Evolutionary conservation across 768 basidiomycete species (phyloP), one percentile per base, ranked within the genome.

Genomic region (Calocera cornea): DNA sequence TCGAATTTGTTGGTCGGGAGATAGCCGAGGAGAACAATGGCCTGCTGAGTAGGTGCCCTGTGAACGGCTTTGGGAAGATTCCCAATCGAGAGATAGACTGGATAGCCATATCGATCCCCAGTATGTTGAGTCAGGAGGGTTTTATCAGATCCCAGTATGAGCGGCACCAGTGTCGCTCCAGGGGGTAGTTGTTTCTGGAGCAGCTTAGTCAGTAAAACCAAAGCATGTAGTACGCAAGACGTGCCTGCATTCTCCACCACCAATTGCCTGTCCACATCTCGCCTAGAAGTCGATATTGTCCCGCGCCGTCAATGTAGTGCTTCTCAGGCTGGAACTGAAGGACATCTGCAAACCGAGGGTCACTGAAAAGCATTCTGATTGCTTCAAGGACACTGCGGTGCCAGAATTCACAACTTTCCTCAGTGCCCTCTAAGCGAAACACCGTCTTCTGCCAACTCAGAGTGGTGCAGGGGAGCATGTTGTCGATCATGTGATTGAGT

Each of bases 71-170:
- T 82, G 0, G 76, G 74, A 2, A 83, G 73, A 66, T 80, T 80
- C 0, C 79, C 80, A 34, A 81, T 72, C 1, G 80, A 79, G 0
- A 81, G 67, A 69, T 83, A 83, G 0, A 83, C 77, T 0, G 82
- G 82, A 71, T 78, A 83, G 19, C 54, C 54, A 60, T 29, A 60
- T 2, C 31, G 54, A 60, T 60, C 54, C 10, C 54, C 54, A 33
- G 54, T 60, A 7, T 29, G 27, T 31, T 60, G 54, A 29, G 54
- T 60, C 24, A 60, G 19, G 11, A 60, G 31, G 5, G 54, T 33
- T 27, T 60, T 60, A 33, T 60, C 31, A 2, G 27, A 16, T 27
- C 54, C 54, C 11, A 60, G 27, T 29, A 60, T 60, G 14, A 60
- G 22, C 10, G 54, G 54, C 14, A 60, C 31, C 14, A 60, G 5